Evolutionary conservation across 257 asterid genomes (phyloP), one percentile per base, ranked within the genome.

Genomic region (Gentiana macrophylla): DNA sequence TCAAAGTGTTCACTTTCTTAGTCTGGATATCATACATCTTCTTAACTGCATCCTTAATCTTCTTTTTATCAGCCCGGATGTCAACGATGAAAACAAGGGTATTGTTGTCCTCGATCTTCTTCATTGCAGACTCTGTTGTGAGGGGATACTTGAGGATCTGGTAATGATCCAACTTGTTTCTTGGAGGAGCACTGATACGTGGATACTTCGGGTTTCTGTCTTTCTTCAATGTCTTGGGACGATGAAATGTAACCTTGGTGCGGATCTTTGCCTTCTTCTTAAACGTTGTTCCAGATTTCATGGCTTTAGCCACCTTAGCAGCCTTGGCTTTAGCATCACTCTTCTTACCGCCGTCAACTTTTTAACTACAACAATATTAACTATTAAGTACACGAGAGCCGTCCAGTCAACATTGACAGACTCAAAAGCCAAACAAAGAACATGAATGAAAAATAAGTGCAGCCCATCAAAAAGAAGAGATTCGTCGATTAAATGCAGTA

Each of bases 21-120:
- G 61, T 69, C 8, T 68, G 72, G 53, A 15, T 15, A 15, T 15
- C 24, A 15, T 15, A 15, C 24, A 15, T 15, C 24, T 15, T 15
- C 24, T 15, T 15, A 15, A 15, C 24, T 15, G 24, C 24, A 15
- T 15, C 24, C 24, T 15, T 15, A 15, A 15, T 15, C 24, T 15
- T 15, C 24, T 15, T 15, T 15, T 15, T 15, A 15, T 15, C 24
- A 15, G 24, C 24, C 24, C 72, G 76, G 32, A 71, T 71, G 59
- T 71, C 76, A 34, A 71, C 76, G 35, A 71, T 66, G 62, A 71
- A 71, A 41, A 71, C 76, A 53, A 71, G 59, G 47, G 76, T 71
- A 44, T 71, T 71, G 63, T 62, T 71, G 49, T 71, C 76, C 54
- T 71, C 76, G 43, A 71, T 71, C 37, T 71, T 71, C 49, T 71